Evolutionary conservation across 345 rosid genomes (phyloP).

Genomic region (Lenwebbia sp.): DNA sequence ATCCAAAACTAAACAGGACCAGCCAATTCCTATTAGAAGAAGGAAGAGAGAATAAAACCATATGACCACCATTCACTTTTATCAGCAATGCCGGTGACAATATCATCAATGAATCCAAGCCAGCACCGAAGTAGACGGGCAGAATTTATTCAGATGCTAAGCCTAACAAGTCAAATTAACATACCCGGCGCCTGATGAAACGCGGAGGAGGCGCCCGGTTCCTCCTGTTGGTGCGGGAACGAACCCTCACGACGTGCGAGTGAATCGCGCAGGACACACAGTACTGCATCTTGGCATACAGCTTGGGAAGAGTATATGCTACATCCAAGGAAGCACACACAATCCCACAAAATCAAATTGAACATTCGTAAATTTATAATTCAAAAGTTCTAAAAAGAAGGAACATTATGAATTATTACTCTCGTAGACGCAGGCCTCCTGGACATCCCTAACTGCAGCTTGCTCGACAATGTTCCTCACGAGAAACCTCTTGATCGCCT

Average conservation of each 20-base stretch:
- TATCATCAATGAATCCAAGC: not conserved
- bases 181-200: constrained; percentile 72
- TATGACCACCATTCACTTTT: not conserved
- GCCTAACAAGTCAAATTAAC: not conserved
- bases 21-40: not conserved
- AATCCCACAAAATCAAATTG: not conserved
- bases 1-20: not conserved
- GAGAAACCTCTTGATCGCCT: constrained; percentile 77
- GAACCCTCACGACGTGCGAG: constrained; percentile 92
- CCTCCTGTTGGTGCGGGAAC: constrained; percentile 65
- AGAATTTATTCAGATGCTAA: not conserved
- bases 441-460: constrained; percentile 88
- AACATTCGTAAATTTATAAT: not conserved
- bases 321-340: not conserved
- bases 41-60: not conserved
- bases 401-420: constrained; percentile 12
- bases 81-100: not conserved
- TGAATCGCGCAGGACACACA: constrained; percentile 96
- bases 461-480: constrained; percentile 94
- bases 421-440: constrained; percentile 76
- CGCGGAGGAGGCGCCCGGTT: constrained; percentile 82
- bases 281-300: constrained; percentile 84
- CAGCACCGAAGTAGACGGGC: not conserved
- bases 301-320: constrained; percentile 72
- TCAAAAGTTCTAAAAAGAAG: not conserved